phyloP scores from a whole-genome alignment of 441 rosid genomes.

The Euphorbia schlechtendalii region DNA sequence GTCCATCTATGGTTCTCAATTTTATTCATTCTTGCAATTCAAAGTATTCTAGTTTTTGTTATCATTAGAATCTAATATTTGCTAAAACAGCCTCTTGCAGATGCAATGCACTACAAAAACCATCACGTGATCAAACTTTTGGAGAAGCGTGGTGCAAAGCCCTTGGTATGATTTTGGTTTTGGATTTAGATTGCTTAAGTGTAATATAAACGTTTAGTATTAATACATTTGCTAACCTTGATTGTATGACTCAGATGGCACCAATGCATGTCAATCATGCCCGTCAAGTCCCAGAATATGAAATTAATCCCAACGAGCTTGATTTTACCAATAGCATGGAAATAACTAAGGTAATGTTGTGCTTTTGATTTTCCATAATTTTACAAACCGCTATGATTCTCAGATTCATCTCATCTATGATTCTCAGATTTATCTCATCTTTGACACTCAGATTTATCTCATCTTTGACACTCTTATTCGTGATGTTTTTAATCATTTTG shows the following conservation, averaged over 20 bases:
- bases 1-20: neutral
- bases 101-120: constrained; percentile 78
- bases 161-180: constrained; percentile 58
- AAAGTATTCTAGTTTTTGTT: neutral
- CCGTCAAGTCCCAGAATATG: constrained; percentile 89
- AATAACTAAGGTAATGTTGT: constrained; percentile 70
- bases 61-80: constrained; percentile 21
- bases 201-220: neutral
- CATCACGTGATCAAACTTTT: constrained; percentile 67
- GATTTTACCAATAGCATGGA: constrained; percentile 74
- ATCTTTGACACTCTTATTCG: neutral
- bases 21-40: neutral
- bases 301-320: constrained; percentile 63
- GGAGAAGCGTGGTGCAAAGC: constrained; percentile 75
- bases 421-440: no score
- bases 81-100: constrained; percentile 74
- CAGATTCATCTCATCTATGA: no score
- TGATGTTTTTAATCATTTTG: neutral
- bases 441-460: no score
- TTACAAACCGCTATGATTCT: no score
- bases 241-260: constrained; percentile 42
- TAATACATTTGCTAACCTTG: neutral
- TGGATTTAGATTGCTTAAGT: neutral
- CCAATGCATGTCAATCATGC: constrained; percentile 89
- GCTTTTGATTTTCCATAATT: no score